phyloP scores from a whole-genome alignment of 2,329 filamentous ascomycete species.

The Hymenoscyphus fructigenus region DNA sequence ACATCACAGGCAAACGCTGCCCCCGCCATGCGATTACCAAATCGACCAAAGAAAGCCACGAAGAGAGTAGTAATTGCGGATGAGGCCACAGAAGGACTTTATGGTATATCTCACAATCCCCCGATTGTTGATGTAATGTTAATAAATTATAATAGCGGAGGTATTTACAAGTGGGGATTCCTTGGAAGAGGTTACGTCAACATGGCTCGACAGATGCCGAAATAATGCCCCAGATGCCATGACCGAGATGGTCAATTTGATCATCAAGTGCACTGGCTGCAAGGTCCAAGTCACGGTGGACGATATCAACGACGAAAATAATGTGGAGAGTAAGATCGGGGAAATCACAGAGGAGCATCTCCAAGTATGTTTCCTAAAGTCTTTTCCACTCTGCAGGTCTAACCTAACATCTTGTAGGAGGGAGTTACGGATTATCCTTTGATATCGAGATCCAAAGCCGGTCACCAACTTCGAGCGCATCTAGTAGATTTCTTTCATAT shows the following conservation, averaged over 20 bases:
- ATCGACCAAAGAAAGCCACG: slow-evolving; percentile 32
- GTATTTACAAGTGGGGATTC: slow-evolving; percentile 61
- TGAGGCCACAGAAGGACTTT: slow-evolving; percentile 30
- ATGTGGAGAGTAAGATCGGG: slow-evolving; percentile 71
- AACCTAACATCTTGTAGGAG: slow-evolving; percentile 46
- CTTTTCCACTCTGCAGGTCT: background rate
- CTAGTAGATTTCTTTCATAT: slow-evolving; percentile 77
- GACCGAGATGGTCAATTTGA: slow-evolving; percentile 64
- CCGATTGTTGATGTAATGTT: slow-evolving; percentile 17
- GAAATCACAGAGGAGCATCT: slow-evolving; percentile 90
- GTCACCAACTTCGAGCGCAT: slow-evolving; percentile 72
- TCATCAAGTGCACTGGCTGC: slow-evolving; percentile 74
- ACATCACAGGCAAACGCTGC: slow-evolving; percentile 54
- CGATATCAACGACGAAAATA: slow-evolving; percentile 88
- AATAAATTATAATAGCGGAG: slow-evolving; percentile 48
- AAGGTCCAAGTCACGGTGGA: slow-evolving; percentile 74
- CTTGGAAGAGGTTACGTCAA: slow-evolving; percentile 55
- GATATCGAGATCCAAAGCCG: slow-evolving; percentile 76
- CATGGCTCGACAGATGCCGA: slow-evolving; percentile 60
- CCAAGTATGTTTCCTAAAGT: slow-evolving; percentile 53
- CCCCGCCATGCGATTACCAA: slow-evolving; percentile 45
- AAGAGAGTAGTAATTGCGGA: slow-evolving; percentile 48
- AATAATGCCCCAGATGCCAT: slow-evolving; percentile 54
- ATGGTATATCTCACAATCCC: slow-evolving; percentile 25
- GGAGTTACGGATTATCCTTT: slow-evolving; percentile 89